phyloP scores from a whole-genome alignment of 2,329 filamentous ascomycete genomes.

The Aspergillus oerlinghausenensis region DNA sequence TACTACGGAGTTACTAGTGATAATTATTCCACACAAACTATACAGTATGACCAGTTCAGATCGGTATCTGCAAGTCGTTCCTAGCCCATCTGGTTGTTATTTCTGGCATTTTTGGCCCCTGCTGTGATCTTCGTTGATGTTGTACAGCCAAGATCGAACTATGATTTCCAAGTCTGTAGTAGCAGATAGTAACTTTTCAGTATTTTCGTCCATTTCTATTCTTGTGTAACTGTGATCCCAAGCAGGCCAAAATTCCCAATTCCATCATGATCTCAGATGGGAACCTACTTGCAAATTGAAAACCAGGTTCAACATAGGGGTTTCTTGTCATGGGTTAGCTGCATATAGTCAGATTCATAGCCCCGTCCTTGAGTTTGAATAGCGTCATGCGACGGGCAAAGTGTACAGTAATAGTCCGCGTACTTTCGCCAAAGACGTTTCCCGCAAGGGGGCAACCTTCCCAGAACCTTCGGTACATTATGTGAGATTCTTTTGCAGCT shows the following conservation, averaged over 20 bases:
- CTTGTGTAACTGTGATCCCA: background rate
- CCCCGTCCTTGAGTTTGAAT: background rate
- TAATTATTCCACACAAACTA: background rate
- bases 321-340: background rate
- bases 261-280: background rate
- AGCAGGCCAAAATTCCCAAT: background rate
- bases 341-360: background rate
- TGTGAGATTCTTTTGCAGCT: background rate
- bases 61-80: background rate
- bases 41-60: background rate
- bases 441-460: background rate
- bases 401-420: background rate
- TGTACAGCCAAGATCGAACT: slow-evolving; percentile 15
- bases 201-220: background rate
- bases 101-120: background rate
- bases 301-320: background rate
- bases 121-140: slow-evolving; percentile 2
- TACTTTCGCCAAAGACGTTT: background rate
- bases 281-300: background rate
- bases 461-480: background rate
- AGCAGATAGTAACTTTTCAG: background rate
- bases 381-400: background rate
- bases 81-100: slow-evolving; percentile 1
- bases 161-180: slow-evolving; percentile 9
- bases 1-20: background rate